Evolutionary conservation across 2,329 filamentous ascomycete genomes (phyloP).

Genomic region (Spiromastix sp.): DNA sequence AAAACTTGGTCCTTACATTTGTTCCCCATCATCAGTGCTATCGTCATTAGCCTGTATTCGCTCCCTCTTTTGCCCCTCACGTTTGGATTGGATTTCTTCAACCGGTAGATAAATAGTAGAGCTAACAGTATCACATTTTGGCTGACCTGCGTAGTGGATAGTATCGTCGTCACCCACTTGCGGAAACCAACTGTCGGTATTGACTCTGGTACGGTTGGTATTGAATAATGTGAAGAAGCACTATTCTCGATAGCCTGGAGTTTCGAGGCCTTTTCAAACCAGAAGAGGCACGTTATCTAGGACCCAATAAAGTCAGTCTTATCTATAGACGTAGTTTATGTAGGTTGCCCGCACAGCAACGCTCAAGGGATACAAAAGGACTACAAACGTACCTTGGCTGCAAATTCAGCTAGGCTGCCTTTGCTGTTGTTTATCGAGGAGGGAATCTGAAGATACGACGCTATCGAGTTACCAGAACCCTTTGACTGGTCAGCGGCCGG

Average conservation of each 20-base stretch:
- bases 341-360: not conserved
- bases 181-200: constrained; percentile 69
- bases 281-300: constrained; percentile 91
- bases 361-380: constrained; percentile 5
- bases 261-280: constrained; percentile 84
- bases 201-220: constrained; percentile 55
- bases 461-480: constrained; percentile 29
- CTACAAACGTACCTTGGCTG: constrained; percentile 55
- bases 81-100: constrained; percentile 80
- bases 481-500: constrained; percentile 18
- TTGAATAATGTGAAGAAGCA: constrained; percentile 28
- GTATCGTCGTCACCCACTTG: constrained; percentile 86
- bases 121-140: constrained; percentile 90
- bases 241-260: constrained; percentile 63
- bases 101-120: constrained; percentile 79
- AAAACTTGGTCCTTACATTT: constrained; percentile 57
- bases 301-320: constrained; percentile 2
- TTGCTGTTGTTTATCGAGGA: constrained; percentile 63
- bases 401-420: constrained; percentile 71
- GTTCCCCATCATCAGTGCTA: constrained; percentile 94
- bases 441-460: constrained; percentile 57
- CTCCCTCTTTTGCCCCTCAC: constrained; percentile 89
- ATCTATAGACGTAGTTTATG: not conserved
- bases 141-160: constrained; percentile 90
- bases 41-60: constrained; percentile 84